Evolutionary conservation across 2,329 filamentous ascomycete species (phyloP).

Genomic region (Endoconidiophora laricicola): DNA sequence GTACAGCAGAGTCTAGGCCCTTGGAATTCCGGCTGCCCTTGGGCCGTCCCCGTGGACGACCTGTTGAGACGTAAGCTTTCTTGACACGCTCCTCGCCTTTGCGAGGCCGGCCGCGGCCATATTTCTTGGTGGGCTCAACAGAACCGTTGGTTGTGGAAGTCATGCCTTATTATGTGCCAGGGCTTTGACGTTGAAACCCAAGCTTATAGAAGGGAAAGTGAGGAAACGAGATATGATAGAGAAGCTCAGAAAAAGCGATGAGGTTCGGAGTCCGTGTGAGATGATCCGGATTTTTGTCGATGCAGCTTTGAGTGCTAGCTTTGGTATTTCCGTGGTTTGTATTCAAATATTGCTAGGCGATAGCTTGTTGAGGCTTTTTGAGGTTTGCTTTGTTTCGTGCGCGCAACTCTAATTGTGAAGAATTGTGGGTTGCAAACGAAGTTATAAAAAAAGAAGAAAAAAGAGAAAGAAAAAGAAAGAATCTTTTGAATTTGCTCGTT

Average conservation of each 20-base stretch:
- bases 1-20: constrained; percentile 12
- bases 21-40: constrained; percentile 19
- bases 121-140: constrained; percentile 13
- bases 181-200: not conserved
- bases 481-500: too few relatives aligned
- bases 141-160: constrained; percentile 13
- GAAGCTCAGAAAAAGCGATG: constrained; percentile 1
- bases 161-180: constrained; percentile 9
- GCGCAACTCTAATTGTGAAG: too few relatives aligned
- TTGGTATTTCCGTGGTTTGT: too few relatives aligned
- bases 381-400: too few relatives aligned
- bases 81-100: constrained; percentile 26
- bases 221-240: not conserved
- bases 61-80: constrained; percentile 23
- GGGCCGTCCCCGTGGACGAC: constrained; percentile 28
- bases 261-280: not conserved
- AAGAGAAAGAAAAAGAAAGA: not conserved
- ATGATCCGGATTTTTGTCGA: not conserved
- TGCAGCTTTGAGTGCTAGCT: not conserved
- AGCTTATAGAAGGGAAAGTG: not conserved
- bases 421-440: not conserved
- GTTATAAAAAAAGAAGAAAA: not conserved
- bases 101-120: constrained; percentile 23
- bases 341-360: not conserved
- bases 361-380: not conserved